Conservation (phyloP, 2,329 filamentous ascomycete genomes). For the Fusarium burgessii region DNA sequence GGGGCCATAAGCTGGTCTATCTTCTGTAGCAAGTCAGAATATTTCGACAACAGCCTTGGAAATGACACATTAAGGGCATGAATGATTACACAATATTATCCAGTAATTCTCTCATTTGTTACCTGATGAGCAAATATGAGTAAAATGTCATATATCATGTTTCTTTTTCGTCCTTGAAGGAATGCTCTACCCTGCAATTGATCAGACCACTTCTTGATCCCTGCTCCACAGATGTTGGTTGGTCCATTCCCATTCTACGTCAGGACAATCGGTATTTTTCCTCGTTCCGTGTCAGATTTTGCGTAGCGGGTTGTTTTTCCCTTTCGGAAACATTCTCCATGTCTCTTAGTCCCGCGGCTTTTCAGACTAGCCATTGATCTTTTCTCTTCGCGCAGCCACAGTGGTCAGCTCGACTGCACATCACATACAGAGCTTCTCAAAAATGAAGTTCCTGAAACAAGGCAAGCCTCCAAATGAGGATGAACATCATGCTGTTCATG, state of each 20-base stretch:
- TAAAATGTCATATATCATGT: neutral
- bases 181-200: neutral
- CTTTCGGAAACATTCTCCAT: neutral
- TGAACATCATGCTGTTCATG: neutral
- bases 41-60: no score
- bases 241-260: neutral
- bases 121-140: neutral
- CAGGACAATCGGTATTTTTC: neutral
- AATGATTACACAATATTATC: neutral
- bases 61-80: no score
- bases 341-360: neutral
- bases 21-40: neutral
- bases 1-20: neutral
- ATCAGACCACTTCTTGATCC: conserved; percentile 1
- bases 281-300: neutral
- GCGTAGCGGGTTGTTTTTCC: neutral
- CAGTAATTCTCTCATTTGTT: neutral
- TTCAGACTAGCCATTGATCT: neutral
- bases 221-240: neutral
- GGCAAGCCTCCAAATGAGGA: neutral
- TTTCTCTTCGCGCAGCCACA: neutral
- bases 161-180: neutral
- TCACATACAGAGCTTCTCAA: neutral
- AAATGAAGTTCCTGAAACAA: neutral
- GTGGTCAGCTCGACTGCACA: neutral